These are phyloP conservation scores for Aspergillus taichungensis DNA, from an alignment of 495 filamentous ascomycete species.

Conservation along the genomic window DNA sequence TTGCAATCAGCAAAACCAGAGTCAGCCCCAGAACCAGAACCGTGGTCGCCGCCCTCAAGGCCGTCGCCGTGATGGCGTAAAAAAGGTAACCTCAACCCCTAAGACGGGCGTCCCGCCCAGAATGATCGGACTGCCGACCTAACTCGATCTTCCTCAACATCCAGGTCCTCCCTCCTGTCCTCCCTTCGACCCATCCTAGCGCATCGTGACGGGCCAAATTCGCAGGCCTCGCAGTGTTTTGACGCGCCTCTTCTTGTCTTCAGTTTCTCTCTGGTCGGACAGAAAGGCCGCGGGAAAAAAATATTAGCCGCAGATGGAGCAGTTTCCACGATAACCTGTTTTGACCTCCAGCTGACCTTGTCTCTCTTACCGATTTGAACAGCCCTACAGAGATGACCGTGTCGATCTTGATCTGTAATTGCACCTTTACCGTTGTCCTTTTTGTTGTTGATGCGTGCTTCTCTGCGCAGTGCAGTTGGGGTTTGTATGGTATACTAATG, in stretches of 20 bases:
- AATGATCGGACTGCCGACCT: constrained; percentile 3
- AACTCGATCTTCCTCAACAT: constrained; percentile 23
- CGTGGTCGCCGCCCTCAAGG: constrained; percentile 48
- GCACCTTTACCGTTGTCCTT: neutral
- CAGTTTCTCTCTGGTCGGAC: constrained; percentile 16
- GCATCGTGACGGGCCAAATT: constrained; percentile 29
- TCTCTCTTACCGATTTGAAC: constrained; percentile 39
- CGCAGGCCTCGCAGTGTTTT: constrained; percentile 23
- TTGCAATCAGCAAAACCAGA: constrained; percentile 9
- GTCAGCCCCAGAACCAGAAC: constrained; percentile 26
- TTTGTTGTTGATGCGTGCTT: too few relatives aligned
- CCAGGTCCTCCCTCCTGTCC: constrained; percentile 38
- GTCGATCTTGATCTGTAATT: constrained; percentile 48
- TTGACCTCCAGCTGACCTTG: constrained; percentile 50
- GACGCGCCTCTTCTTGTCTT: too few relatives aligned
- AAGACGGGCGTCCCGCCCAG: neutral
- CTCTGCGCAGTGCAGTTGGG: too few relatives aligned
- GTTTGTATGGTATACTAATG: too few relatives aligned
- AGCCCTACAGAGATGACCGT: constrained; percentile 47
- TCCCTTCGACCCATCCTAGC: constrained; percentile 29
- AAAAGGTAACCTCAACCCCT: constrained; percentile 51
- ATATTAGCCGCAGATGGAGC: constrained; percentile 25
- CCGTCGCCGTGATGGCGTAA: constrained; percentile 68
- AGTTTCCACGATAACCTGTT: constrained; percentile 33
- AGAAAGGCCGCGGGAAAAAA: constrained; percentile 25